These are phyloP conservation scores for Apiospora malaysiana DNA, from an alignment of 2,329 filamentous ascomycete species.

Conservation along the genomic window DNA sequence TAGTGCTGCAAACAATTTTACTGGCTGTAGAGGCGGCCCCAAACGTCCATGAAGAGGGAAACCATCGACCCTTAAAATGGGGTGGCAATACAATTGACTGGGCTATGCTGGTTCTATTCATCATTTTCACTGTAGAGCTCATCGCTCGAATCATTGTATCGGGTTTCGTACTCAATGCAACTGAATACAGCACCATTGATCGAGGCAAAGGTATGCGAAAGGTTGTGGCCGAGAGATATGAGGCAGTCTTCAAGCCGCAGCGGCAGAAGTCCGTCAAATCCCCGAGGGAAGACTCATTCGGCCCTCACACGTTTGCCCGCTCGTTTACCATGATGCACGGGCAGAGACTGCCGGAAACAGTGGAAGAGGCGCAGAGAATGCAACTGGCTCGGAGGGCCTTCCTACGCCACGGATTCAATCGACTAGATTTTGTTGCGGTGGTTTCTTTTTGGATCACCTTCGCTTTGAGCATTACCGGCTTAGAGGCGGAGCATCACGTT, in stretches of 20 bases:
- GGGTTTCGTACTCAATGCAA: constrained; percentile 87
- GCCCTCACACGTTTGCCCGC: constrained; percentile 72
- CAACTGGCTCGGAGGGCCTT: constrained; percentile 92
- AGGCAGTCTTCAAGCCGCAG: constrained; percentile 81
- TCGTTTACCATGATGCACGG: constrained; percentile 79
- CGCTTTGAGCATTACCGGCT: constrained; percentile 68
- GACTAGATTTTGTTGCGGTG: constrained; percentile 92
- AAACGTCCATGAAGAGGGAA: constrained; percentile 68
- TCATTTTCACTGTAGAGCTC: constrained; percentile 88
- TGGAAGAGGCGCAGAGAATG: constrained; percentile 79
- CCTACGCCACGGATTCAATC: constrained; percentile 92
- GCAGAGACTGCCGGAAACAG: constrained; percentile 64
- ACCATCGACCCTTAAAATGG: constrained; percentile 69
- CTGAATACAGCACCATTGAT: constrained; percentile 91
- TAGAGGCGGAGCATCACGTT: constrained; percentile 74
- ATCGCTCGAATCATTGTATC: constrained; percentile 87
- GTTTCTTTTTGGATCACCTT: constrained; percentile 96
- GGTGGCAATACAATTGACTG: constrained; percentile 73
- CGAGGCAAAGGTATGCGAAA: constrained; percentile 75
- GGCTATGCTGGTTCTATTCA: constrained; percentile 81
- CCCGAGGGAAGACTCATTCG: constrained; percentile 50
- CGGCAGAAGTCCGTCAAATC: constrained; percentile 71
- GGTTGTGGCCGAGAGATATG: constrained; percentile 77
- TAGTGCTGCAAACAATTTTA: constrained; percentile 87
- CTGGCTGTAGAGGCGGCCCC: constrained; percentile 81